Percentiles rank a stretch among this genome's conserved stretches.
Evolutionary conservation across 2,329 filamentous ascomycete species (phyloP).

Genomic region (Lachnellula suecica): DNA sequence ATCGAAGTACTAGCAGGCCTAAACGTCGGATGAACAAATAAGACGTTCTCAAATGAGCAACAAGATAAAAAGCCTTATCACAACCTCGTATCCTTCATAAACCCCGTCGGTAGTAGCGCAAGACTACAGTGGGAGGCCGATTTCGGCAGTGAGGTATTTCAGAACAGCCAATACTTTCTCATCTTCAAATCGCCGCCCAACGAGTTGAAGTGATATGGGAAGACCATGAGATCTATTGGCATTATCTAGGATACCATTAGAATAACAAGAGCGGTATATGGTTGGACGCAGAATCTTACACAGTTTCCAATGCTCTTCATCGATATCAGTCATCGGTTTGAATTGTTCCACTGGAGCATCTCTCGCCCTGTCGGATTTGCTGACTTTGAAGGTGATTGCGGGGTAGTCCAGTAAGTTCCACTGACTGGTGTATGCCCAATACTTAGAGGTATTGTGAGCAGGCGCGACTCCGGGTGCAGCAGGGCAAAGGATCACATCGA

Average conservation of each 20-base stretch:
- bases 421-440: slow-evolving; percentile 62
- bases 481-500: slow-evolving; percentile 62
- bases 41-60: too few relatives aligned
- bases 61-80: too few relatives aligned
- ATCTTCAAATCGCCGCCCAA: slow-evolving; percentile 34
- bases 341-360: slow-evolving; percentile 23
- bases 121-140: slow-evolving; percentile 5
- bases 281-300: slow-evolving; percentile 22
- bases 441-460: slow-evolving; percentile 46
- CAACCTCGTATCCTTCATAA: too few relatives aligned
- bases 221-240: slow-evolving; percentile 33
- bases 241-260: slow-evolving; percentile 21
- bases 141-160: slow-evolving; percentile 12
- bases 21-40: too few relatives aligned
- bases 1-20: too few relatives aligned
- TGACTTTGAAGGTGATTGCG: slow-evolving; percentile 56
- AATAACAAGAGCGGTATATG: not conserved
- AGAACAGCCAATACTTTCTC: slow-evolving; percentile 31
- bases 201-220: slow-evolving; percentile 39
- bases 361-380: slow-evolving; percentile 24
- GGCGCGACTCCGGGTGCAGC: slow-evolving; percentile 52
- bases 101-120: too few relatives aligned
- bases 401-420: slow-evolving; percentile 72
- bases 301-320: slow-evolving; percentile 23
- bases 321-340: slow-evolving; percentile 27